A percentile compares a stretch with the other conserved stretches of the same genome.
These are phyloP conservation scores for Hyaloscypha variabilis DNA, from an alignment of 495 filamentous ascomycete genomes.

Conservation along the genomic window DNA sequence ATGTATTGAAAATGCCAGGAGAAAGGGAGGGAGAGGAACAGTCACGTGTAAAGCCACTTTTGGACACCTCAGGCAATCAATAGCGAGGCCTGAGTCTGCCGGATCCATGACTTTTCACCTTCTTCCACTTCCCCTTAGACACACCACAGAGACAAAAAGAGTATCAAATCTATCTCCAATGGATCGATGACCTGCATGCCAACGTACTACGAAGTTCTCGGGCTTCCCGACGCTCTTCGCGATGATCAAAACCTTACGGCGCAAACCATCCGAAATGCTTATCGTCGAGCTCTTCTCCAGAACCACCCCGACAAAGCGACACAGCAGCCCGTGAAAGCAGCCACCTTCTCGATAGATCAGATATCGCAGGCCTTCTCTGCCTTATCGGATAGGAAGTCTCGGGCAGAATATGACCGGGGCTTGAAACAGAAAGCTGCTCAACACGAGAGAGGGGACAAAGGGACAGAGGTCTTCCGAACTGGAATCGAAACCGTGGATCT, in stretches of 20 bases:
- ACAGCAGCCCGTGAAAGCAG: slow-evolving; percentile 15
- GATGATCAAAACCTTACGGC: slow-evolving; percentile 26
- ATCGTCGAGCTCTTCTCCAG: slow-evolving; percentile 73
- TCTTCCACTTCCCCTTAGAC: neutral
- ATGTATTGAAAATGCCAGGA: too few species aligned
- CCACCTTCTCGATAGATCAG: slow-evolving; percentile 67
- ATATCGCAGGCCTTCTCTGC: slow-evolving; percentile 76
- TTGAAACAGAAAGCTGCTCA: slow-evolving; percentile 35
- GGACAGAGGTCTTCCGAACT: slow-evolving; percentile 53
- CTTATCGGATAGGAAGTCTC: slow-evolving; percentile 59
- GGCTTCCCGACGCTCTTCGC: slow-evolving; percentile 40
- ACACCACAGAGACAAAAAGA: neutral
- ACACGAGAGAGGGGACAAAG: slow-evolving; percentile 5
- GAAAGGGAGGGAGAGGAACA: too few species aligned
- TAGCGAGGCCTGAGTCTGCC: neutral
- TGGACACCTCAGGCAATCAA: neutral
- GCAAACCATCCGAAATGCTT: slow-evolving; percentile 66
- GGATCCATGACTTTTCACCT: neutral
- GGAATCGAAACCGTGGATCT: slow-evolving; percentile 83
- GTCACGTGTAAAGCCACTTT: too few species aligned
- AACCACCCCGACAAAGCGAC: slow-evolving; percentile 79
- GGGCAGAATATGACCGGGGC: slow-evolving; percentile 66
- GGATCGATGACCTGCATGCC: slow-evolving; percentile 22
- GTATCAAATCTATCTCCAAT: neutral
- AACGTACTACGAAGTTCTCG: slow-evolving; percentile 58